Conservation (phyloP, 2,329 filamentous ascomycete species). For the Botrytis fragariae region DNA sequence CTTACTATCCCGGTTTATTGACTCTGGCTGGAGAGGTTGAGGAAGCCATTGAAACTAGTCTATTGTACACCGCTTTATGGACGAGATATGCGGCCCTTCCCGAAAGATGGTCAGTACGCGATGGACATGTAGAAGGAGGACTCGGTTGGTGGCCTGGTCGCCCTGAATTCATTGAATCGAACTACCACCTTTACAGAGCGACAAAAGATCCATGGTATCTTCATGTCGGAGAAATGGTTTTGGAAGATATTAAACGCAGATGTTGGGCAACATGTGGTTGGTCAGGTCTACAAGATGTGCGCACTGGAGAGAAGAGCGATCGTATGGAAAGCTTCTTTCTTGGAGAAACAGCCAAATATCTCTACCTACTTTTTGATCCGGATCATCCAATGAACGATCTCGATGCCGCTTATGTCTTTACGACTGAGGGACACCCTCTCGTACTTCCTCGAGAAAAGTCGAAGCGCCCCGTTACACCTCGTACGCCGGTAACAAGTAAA, state of each 20-base stretch:
- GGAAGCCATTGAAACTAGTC: conserved; percentile 84
- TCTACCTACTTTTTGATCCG: conserved; percentile 86
- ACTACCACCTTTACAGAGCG: conserved; percentile 91
- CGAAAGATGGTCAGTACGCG: conserved; percentile 87
- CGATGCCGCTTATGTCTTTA: conserved; percentile 88
- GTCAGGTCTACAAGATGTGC: conserved; percentile 82
- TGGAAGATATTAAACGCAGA: conserved; percentile 80
- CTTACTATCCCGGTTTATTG: conserved; percentile 89
- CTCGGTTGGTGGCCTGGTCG: conserved; percentile 93
- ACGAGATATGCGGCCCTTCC: conserved; percentile 90
- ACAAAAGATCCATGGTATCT: conserved; percentile 96
- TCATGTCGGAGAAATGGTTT: conserved; percentile 91
- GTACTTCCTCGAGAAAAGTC: conserved; percentile 63
- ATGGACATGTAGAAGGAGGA: conserved; percentile 79
- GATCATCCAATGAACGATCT: conserved; percentile 83
- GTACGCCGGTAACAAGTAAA: conserved; percentile 25
- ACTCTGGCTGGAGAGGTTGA: conserved; percentile 84
- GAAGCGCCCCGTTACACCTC: conserved; percentile 19
- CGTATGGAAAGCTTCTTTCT: conserved; percentile 99
- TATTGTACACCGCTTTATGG: conserved; percentile 92
- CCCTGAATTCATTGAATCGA: conserved; percentile 96
- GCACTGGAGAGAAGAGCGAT: conserved; percentile 81
- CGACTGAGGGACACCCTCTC: conserved; percentile 91
- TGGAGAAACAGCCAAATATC: conserved; percentile 92
- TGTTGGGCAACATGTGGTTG: conserved; percentile 92